A percentile compares a stretch with the other conserved stretches of the same genome.
These are phyloP conservation scores for Stenogyne calaminthoides DNA, from an alignment of 305 asterid genomes.

Conservation along the genomic window DNA sequence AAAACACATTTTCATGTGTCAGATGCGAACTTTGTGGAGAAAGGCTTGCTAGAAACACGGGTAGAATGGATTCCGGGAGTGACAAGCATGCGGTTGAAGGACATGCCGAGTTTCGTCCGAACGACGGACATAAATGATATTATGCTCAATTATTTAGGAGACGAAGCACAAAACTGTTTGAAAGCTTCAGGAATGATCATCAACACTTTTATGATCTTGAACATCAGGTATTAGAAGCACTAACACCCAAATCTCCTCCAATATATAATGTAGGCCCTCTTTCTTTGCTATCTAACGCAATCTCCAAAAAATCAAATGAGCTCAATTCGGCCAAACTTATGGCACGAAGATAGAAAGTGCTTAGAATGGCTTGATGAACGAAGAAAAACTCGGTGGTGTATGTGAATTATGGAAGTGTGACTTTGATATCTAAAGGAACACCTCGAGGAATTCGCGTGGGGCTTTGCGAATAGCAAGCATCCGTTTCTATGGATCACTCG, in stretches of 20 bases:
- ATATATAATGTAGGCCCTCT: slow-evolving; percentile 40
- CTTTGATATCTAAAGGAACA: slow-evolving; percentile 31
- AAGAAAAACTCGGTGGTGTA: slow-evolving; percentile 28
- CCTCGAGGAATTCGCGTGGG: slow-evolving; percentile 42
- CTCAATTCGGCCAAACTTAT: slow-evolving; percentile 31
- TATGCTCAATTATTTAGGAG: slow-evolving; percentile 32
- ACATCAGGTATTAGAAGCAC: slow-evolving; percentile 28
- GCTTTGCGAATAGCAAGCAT: slow-evolving; percentile 40
- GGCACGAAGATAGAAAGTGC: slow-evolving; percentile 41
- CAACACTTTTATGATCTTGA: slow-evolving; percentile 44
- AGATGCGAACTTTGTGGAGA: slow-evolving; percentile 27
- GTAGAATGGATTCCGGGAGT: slow-evolving; percentile 40
- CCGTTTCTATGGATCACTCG: slow-evolving; percentile 39
- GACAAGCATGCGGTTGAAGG: slow-evolving; percentile 37
- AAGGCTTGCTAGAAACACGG: slow-evolving; percentile 20
- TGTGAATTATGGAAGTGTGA: slow-evolving; percentile 36
- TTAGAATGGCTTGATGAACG: slow-evolving; percentile 38
- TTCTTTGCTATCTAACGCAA: slow-evolving; percentile 5
- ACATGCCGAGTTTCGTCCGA: slow-evolving; percentile 39
- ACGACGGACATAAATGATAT: slow-evolving; percentile 38
- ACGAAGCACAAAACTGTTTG: slow-evolving; percentile 35
- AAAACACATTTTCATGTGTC: neutral
- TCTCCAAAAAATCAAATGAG: neutral
- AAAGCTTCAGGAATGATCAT: slow-evolving; percentile 41
- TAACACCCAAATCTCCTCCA: slow-evolving; percentile 25